Evolutionary conservation across 306 rosid species (phyloP).

Genomic region (Amphicarpaea edgeworthii): DNA sequence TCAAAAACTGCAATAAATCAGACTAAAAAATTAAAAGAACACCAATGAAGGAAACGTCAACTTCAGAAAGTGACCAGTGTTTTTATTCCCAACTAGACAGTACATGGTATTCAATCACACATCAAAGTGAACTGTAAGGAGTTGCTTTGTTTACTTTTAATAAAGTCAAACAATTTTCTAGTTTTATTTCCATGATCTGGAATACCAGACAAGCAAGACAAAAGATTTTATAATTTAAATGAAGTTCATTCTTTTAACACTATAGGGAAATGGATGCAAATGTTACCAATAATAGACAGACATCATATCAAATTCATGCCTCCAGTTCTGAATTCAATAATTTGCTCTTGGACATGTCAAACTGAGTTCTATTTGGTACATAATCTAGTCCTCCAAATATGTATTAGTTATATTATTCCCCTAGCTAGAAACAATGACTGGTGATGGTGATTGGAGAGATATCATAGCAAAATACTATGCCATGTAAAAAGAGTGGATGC

Average conservation of each 20-base stretch:
- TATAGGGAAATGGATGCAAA: conserved; percentile 1
- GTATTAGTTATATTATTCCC: conserved; percentile 3
- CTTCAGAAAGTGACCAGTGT: conserved; percentile 17
- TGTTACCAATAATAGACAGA: conserved; percentile 5
- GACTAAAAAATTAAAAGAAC: not conserved
- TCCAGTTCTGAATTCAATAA: conserved; percentile 23
- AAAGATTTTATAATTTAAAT: conserved; percentile 5
- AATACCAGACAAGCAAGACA: conserved; percentile 17
- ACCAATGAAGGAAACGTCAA: conserved; percentile 3
- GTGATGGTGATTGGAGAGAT: not conserved
- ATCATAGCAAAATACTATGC: conserved; percentile 6
- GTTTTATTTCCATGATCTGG: conserved; percentile 30
- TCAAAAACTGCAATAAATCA: not conserved
- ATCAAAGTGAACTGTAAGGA: not conserved
- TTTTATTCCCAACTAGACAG: conserved; percentile 12
- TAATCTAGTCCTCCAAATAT: conserved; percentile 14
- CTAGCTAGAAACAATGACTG: not conserved
- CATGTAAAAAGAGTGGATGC: not conserved
- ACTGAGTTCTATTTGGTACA: conserved; percentile 21
- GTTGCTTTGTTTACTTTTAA: conserved; percentile 35
- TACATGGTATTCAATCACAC: conserved; percentile 13
- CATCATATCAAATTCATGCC: not conserved
- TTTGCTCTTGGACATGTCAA: not conserved
- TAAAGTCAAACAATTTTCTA: conserved; percentile 11
- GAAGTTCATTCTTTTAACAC: conserved; percentile 5